Conservation (phyloP, 179 eudicot genomes). For the Vitellaria paradoxa region DNA sequence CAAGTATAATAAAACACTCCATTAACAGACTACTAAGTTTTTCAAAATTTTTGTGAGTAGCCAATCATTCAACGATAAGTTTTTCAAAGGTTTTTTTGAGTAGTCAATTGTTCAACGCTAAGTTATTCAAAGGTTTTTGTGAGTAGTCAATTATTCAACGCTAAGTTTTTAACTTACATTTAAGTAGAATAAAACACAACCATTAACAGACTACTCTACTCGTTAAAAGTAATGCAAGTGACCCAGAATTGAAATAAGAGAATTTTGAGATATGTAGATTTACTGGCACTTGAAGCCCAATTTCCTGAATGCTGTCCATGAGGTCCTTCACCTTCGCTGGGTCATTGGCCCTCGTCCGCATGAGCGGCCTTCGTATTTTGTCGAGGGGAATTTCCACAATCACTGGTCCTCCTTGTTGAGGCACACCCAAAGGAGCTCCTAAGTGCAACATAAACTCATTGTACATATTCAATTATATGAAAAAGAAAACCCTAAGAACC, state of each 20-base stretch:
- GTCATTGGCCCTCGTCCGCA: slow-evolving; percentile 87
- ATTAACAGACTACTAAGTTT: too few species aligned
- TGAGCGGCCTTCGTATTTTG: slow-evolving; percentile 83
- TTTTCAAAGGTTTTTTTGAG: too few species aligned
- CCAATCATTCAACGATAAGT: too few species aligned
- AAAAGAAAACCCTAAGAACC: background rate
- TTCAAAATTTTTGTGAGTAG: too few species aligned
- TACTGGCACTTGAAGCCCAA: slow-evolving; percentile 98
- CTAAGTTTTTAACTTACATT: too few species aligned
- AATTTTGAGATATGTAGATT: slow-evolving; percentile 13
- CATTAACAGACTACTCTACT: background rate
- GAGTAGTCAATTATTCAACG: too few species aligned
- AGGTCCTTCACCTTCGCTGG: slow-evolving; percentile 80
- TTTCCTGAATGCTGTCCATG: slow-evolving; percentile 83
- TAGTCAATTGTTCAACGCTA: too few species aligned
- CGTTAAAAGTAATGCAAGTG: background rate
- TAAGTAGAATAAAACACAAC: background rate
- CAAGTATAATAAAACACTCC: too few species aligned
- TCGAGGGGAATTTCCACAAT: slow-evolving; percentile 74
- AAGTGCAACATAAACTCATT: background rate
- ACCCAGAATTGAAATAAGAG: background rate
- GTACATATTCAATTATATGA: background rate
- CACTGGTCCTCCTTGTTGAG: slow-evolving; percentile 69
- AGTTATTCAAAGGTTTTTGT: too few species aligned
- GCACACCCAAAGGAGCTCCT: slow-evolving; percentile 59